Base-by-base conservation (phyloP, 1,284 basidiomycete genomes). In the Cystobasidium pallidum region DNA sequence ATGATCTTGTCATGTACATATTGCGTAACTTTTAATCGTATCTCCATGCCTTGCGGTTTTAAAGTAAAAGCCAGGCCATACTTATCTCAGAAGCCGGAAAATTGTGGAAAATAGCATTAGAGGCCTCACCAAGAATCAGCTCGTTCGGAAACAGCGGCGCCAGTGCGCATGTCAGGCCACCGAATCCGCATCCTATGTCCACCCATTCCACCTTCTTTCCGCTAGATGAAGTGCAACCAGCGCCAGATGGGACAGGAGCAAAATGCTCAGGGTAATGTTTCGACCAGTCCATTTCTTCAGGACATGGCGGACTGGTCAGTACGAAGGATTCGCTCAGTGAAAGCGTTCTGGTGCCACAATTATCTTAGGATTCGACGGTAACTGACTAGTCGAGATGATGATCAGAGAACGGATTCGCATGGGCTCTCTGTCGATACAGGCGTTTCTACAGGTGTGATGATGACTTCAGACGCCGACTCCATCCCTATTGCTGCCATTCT, bases 31-130 rank as follows among this genome's bases (percentile, higher is more conserved):
- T 96, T 91, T 1, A 92, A 89, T 54, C 96, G 88, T 78, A 99
- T 99, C 84, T 99, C 96, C 87, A 99, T 89, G 17, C 96, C 93
- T 94, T n/a, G n/a, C n/a, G n/a, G n/a, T n/a, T n/a, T n/a, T n/a
- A n/a, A n/a, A n/a, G n/a, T n/a, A n/a, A n/a, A n/a, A n/a, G n/a
- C n/a, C n/a, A n/a, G n/a, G n/a, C n/a, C n/a, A n/a, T n/a, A n/a
- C n/a, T n/a, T n/a, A n/a, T n/a, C n/a, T n/a, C n/a, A n/a, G n/a
- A n/a, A n/a, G n/a, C n/a, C n/a, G n/a, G n/a, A n/a, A n/a, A n/a
- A n/a, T n/a, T n/a, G n/a, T n/a, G n/a, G n/a, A n/a, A n/a, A n/a
- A n/a, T n/a, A n/a, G n/a, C n/a, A n/a, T n/a, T n/a, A n/a, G n/a
- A n/a, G n/a, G n/a, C n/a, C 88, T 80, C 77, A 94, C 94, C 96